These are phyloP conservation scores for Fusarium redolens DNA, from an alignment of 2,329 filamentous ascomycete species.

Conservation along the genomic window DNA sequence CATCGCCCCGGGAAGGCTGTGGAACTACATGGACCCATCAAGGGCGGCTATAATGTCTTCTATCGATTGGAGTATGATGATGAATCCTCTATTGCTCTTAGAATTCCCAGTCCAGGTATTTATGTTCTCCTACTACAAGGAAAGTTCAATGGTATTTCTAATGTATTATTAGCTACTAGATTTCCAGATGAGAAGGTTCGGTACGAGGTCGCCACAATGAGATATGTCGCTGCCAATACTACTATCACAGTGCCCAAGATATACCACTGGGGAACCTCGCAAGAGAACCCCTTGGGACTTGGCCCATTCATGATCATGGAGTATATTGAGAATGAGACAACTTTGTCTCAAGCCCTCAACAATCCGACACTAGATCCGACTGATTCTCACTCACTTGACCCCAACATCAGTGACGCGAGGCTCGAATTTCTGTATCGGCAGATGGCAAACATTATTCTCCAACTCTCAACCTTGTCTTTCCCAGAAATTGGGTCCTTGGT, in stretches of 20 bases:
- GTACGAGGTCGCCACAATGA: neutral
- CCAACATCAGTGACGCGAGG: rapidly evolving
- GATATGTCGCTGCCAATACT: neutral
- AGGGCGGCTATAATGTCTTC: neutral
- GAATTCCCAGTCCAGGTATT: neutral
- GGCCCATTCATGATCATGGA: neutral
- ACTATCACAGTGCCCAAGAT: neutral
- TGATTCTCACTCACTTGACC: neutral
- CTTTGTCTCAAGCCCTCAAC: neutral
- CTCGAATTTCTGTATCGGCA: neutral
- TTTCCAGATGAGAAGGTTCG: neutral
- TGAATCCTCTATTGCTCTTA: neutral
- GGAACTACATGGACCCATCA: neutral
- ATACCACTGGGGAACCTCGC: neutral
- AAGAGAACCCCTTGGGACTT: neutral
- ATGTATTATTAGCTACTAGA: neutral
- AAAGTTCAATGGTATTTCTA: rapidly evolving
- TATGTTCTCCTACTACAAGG: rapidly evolving
- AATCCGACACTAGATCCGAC: neutral
- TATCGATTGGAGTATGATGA: neutral
- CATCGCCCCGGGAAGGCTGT: neutral
- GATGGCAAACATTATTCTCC: neutral
- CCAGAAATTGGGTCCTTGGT: rapidly evolving
- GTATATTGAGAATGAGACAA: rapidly evolving
- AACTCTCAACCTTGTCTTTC: neutral